Base-by-base conservation (phyloP, 1,284 basidiomycete genomes). In the Fomitiporia mediterranea region DNA sequence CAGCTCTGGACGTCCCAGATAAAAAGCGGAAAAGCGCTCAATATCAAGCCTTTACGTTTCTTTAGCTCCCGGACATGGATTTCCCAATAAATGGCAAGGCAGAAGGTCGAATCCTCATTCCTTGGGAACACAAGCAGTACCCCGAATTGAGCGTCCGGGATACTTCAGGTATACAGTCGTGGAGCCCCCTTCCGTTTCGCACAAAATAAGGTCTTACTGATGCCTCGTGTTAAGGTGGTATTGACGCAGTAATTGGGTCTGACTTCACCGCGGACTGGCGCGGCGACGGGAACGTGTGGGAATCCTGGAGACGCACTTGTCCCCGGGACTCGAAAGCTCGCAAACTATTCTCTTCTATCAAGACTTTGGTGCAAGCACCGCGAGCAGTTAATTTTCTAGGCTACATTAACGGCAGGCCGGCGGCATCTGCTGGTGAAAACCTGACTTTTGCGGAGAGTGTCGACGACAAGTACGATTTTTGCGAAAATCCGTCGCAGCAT, bases 11-110 rank as follows among this genome's bases (percentile, higher is more conserved):
- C 15, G n/a, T n/a, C n/a, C n/a, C n/a, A n/a, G n/a, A n/a, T n/a
- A n/a, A n/a, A n/a, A n/a, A n/a, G n/a, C 51, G 21, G 32, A 13
- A 28, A 55, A 55, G 35, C 39, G 42, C 42, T 48, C 34, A 52
- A 43, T 50, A 30, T 34, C 28, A 32, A 40, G 44, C 64, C 23
- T 44, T 62, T 30, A 64, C 39, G 57, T 63, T 30, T 25, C 60
- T 63, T 42, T 67, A 93, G 81, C 78, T 97, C 2, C 93, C 93
- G 8, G 83, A 96, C 72, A 86, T 97, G 83, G 88, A 94, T 64
- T 86, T 97, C 63, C 84, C 94, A 0, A 84, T 97, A 72, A 97
- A 97, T 65, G 83, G 90, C 38, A 90, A 89, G 72, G 87, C 93
- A 0, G 94, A 98, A 72, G 91, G 93, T 11, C 87, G 94, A 19